phyloP scores from a whole-genome alignment of 2,329 filamentous ascomycete species.

The Nannizziopsis barbatae region DNA sequence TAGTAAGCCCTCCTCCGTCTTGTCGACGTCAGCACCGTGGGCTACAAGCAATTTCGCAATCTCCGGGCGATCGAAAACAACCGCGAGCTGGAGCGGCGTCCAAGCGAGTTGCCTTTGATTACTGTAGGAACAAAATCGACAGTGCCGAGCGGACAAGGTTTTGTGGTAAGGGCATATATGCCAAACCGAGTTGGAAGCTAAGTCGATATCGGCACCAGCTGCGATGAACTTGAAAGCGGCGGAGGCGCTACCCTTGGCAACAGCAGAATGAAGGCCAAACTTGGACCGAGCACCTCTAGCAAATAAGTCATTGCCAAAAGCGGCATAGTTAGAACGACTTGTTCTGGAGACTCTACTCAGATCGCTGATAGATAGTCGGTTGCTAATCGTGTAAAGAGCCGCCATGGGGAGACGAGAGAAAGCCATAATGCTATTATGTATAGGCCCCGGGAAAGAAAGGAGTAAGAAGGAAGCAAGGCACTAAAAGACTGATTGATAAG shows the following conservation, averaged over 20 bases:
- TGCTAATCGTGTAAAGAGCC: too few species aligned
- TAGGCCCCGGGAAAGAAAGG: too few species aligned
- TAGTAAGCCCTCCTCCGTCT: background rate
- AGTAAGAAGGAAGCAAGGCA: too few species aligned
- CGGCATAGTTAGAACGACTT: background rate
- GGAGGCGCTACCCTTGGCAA: background rate
- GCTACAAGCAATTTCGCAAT: slow-evolving; percentile 22
- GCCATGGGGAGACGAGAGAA: too few species aligned
- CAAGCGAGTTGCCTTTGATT: background rate
- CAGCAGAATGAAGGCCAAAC: slow-evolving; percentile 1
- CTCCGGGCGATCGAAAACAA: slow-evolving; percentile 17
- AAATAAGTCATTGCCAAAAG: slow-evolving; percentile 6
- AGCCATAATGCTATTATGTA: too few species aligned
- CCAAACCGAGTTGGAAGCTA: background rate
- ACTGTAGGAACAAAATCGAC: background rate
- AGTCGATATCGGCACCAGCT: slow-evolving; percentile 4
- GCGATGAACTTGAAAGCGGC: background rate
- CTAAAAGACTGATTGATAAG: too few species aligned
- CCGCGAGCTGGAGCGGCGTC: slow-evolving; percentile 20
- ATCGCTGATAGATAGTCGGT: too few species aligned
- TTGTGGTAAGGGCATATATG: background rate
- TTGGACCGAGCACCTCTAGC: background rate
- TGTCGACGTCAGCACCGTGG: slow-evolving; percentile 15
- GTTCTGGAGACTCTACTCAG: background rate
- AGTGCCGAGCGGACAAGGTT: background rate